Evolutionary conservation across 306 rosid genomes (phyloP).

Genomic region (Senna siamea): DNA sequence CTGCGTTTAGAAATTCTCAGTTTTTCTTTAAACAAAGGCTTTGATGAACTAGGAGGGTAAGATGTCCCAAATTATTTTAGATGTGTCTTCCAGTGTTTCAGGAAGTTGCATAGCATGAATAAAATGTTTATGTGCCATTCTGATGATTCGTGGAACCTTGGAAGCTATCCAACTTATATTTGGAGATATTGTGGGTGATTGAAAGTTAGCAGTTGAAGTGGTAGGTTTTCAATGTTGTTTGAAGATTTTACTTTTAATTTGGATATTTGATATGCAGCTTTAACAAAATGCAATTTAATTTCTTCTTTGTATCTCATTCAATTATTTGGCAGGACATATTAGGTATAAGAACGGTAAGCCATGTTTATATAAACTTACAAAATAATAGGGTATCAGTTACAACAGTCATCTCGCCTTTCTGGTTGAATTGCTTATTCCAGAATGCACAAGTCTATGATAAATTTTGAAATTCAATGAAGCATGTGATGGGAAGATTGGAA

Average conservation of each 20-base stretch:
- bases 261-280: constrained; percentile 32
- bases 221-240: constrained; percentile 31
- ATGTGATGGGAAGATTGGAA: neutral
- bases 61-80: constrained; percentile 20
- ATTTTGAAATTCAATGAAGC: neutral
- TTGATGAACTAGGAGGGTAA: neutral
- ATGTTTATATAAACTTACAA: neutral
- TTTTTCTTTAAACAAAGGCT: constrained; percentile 14
- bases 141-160: constrained; percentile 31
- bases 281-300: constrained; percentile 9
- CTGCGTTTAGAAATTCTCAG: neutral
- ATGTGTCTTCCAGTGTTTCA: constrained; percentile 40
- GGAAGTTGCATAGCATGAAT: constrained; percentile 42
- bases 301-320: constrained; percentile 35
- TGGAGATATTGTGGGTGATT: constrained; percentile 28
- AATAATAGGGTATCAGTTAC: neutral
- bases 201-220: constrained; percentile 27
- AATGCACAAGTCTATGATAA: neutral
- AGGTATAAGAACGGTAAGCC: constrained; percentile 14
- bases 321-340: constrained; percentile 30
- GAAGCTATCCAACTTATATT: constrained; percentile 6
- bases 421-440: neutral
- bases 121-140: constrained; percentile 20
- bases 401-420: neutral
- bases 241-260: neutral